phyloP scores from a whole-genome alignment of 2,329 filamentous ascomycete genomes.

The Aspergillus costaricaensis region DNA sequence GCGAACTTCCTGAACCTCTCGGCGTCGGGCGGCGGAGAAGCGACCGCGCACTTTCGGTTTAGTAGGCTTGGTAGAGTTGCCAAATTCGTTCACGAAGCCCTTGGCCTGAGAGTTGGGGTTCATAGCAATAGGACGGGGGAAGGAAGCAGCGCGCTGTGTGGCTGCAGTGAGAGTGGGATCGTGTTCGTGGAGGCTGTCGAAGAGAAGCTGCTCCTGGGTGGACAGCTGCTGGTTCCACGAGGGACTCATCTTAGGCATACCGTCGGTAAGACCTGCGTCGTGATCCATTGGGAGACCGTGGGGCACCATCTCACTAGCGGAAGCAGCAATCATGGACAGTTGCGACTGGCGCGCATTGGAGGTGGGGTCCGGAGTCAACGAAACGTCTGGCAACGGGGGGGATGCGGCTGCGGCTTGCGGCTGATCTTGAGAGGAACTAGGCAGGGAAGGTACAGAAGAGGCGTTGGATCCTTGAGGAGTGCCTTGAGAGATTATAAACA shows the following conservation, averaged over 20 bases:
- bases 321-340: slow-evolving; percentile 49
- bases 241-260: slow-evolving; percentile 30
- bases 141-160: slow-evolving; percentile 42
- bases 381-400: slow-evolving; percentile 35
- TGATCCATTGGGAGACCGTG: slow-evolving; percentile 40
- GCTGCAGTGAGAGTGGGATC: slow-evolving; percentile 42
- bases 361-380: slow-evolving; percentile 38
- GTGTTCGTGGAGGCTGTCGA: slow-evolving; percentile 44
- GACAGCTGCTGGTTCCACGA: slow-evolving; percentile 41
- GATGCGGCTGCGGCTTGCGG: slow-evolving; percentile 39
- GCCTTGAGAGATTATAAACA: slow-evolving; percentile 24
- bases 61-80: slow-evolving; percentile 43
- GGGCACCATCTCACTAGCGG: slow-evolving; percentile 49
- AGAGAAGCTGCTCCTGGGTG: slow-evolving; percentile 42
- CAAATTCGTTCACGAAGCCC: slow-evolving; percentile 45
- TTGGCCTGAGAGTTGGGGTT: slow-evolving; percentile 43
- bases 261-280: slow-evolving; percentile 32
- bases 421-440: slow-evolving; percentile 35
- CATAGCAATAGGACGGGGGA: slow-evolving; percentile 47
- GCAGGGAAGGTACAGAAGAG: slow-evolving; percentile 35
- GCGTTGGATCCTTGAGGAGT: slow-evolving; percentile 34
- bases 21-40: slow-evolving; percentile 59
- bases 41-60: slow-evolving; percentile 55
- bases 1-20: slow-evolving; percentile 61
- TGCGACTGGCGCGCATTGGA: slow-evolving; percentile 45